phyloP scores from a whole-genome alignment of 2,329 filamentous ascomycete genomes.

The Botryosphaeria agaves region DNA sequence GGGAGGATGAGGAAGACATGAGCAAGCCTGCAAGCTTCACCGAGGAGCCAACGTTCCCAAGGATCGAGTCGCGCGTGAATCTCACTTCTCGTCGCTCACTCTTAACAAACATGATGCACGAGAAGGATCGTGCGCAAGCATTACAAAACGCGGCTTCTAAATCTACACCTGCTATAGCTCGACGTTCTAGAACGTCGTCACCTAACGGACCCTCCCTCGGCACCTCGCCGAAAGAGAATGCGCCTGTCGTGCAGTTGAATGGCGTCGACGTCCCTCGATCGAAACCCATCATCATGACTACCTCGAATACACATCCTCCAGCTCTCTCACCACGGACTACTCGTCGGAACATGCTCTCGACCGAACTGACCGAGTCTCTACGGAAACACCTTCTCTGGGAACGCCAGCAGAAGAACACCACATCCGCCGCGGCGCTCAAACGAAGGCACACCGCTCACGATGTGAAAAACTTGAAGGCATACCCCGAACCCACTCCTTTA shows the following conservation, averaged over 20 bases:
- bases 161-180: conserved; percentile 36
- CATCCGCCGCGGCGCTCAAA: conserved; percentile 76
- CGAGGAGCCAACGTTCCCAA: conserved; percentile 66
- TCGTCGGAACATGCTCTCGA: conserved; percentile 85
- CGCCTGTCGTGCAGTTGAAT: conserved; percentile 4
- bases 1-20: conserved; percentile 47
- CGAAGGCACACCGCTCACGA: conserved; percentile 82
- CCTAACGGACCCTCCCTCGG: conserved; percentile 51
- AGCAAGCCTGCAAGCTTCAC: conserved; percentile 73
- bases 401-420: conserved; percentile 82
- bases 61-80: conserved; percentile 76
- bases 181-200: conserved; percentile 45
- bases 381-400: conserved; percentile 88
- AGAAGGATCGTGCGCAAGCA: conserved; percentile 53
- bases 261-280: conserved; percentile 33
- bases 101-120: conserved; percentile 75
- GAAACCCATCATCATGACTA: conserved; percentile 64
- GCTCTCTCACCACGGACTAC: conserved; percentile 84
- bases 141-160: conserved; percentile 48
- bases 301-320: conserved; percentile 50
- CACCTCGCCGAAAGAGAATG: conserved; percentile 34
- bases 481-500: conserved; percentile 43
- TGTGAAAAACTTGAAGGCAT: conserved; percentile 72
- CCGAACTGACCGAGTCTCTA: conserved; percentile 84
- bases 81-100: conserved; percentile 74